These are phyloP conservation scores for Penicillium sp. DNA, from an alignment of 2,329 filamentous ascomycete genomes.

Conservation along the genomic window DNA sequence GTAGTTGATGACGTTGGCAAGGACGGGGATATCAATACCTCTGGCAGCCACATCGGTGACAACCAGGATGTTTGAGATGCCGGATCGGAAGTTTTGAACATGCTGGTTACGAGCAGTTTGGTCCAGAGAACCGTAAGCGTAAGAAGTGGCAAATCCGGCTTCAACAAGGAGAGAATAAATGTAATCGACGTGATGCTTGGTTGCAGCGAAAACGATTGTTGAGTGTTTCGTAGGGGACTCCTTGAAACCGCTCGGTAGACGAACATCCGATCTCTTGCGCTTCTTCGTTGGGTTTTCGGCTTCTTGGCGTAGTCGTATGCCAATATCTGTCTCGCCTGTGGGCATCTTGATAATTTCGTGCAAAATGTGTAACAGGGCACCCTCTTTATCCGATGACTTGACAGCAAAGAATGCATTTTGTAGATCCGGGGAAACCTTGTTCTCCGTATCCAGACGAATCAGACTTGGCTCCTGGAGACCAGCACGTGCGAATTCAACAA, in stretches of 20 bases:
- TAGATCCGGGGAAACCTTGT: constrained; percentile 94
- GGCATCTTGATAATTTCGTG: constrained; percentile 93
- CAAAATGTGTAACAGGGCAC: constrained; percentile 81
- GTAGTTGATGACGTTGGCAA: constrained; percentile 98
- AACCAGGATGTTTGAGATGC: constrained; percentile 84
- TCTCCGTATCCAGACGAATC: constrained; percentile 87
- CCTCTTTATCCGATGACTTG: constrained; percentile 92
- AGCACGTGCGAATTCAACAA: constrained; percentile 93
- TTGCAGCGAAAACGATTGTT: constrained; percentile 91
- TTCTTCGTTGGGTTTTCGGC: constrained; percentile 49
- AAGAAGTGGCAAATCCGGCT: constrained; percentile 84
- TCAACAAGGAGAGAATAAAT: constrained; percentile 74
- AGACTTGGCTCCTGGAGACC: constrained; percentile 89
- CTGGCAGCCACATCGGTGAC: constrained; percentile 95
- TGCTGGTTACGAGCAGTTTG: constrained; percentile 91
- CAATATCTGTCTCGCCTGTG: constrained; percentile 59
- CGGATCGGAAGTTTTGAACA: constrained; percentile 82
- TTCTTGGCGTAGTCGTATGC: constrained; percentile 46
- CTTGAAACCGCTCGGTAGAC: constrained; percentile 51
- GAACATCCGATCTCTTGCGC: constrained; percentile 51
- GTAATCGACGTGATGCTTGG: constrained; percentile 97
- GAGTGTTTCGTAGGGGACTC: constrained; percentile 83
- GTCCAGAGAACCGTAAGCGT: constrained; percentile 91
- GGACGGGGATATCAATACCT: constrained; percentile 94
- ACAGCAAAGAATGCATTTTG: constrained; percentile 92